Base-by-base conservation (phyloP, 495 filamentous ascomycete species). In the Hyaloscypha variabilis region DNA sequence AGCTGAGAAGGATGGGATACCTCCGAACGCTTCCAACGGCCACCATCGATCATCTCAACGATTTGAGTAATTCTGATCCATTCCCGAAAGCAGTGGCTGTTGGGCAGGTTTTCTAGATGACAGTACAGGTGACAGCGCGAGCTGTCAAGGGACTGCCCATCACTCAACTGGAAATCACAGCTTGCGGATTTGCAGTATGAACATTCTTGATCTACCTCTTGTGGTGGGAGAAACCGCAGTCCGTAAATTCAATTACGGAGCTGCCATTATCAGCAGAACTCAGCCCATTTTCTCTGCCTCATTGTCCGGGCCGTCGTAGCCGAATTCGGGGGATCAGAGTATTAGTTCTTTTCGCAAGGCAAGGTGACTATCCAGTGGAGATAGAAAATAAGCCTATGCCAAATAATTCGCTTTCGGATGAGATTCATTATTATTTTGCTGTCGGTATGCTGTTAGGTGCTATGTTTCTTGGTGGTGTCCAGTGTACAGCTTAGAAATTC, bases 401-500 rank as follows among this genome's bases (percentile, higher is more conserved):
- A 28, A 59, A 68, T 28, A 46, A 58, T 51, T 25, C 21, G 2
- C 8, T 25, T 13, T 57, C 60, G 17, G 19, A 30, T 21, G 8
- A 36, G 10, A 31, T 23, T 21, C 14, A 13, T 28, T n/a, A 42
- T 36, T 24, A 2, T 11, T 50, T 51, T 11, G 42, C 30, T 28
- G 1, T 60, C 8, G 64, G 59, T 13, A 36, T 60, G 5, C 28
- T 34, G n/a, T 1, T 30, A 1, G 30, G 61, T 24, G 30, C 49
- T 10, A 65, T 29, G 30, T 42, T 46, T 2, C 77, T 78, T 54
- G 77, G 75, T 60, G 71, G 67, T 49, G 63, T 78, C 3, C 75
- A 80, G 52, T 46, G 75, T 29, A 65, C 70, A 11, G 76, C 68
- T 10, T 80, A 77, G 76, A 71, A 79, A 51, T 78, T 77, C 54